Percentiles rank a stretch among this genome's conserved stretches.
Evolutionary conservation across 225 moss, liverwort and hornwort genomes (phyloP).

Genomic region (Physcomitrium patens): DNA sequence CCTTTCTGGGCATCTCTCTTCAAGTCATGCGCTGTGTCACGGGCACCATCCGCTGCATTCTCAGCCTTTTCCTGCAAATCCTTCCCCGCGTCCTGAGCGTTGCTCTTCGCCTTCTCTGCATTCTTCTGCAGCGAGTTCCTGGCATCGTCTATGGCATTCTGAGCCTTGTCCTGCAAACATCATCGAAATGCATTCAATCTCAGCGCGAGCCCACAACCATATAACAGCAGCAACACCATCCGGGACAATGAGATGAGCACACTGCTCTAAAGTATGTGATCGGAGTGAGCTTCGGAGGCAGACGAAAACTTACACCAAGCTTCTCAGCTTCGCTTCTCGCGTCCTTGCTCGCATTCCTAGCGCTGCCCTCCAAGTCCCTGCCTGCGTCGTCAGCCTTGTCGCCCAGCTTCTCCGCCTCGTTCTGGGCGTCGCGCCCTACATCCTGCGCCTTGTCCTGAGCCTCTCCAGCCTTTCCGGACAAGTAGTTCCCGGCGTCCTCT

Average conservation of each 20-base stretch:
- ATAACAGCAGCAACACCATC: too few relatives aligned
- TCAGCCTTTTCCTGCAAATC: conserved; percentile 31
- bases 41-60: conserved; percentile 15
- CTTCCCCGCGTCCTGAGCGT: conserved; percentile 27
- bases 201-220: too few relatives aligned
- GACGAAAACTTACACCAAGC: conserved; percentile 25
- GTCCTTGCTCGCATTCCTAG: conserved; percentile 23
- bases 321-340: conserved; percentile 15
- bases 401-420: conserved; percentile 30
- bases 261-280: too few relatives aligned
- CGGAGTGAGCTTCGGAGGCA: too few relatives aligned
- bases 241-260: too few relatives aligned
- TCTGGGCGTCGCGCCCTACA: conserved; percentile 21
- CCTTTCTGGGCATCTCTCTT: conserved; percentile 31
- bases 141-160: conserved; percentile 6
- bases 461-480: neutral
- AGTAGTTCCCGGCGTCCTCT: neutral
- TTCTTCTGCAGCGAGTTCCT: conserved; percentile 27
- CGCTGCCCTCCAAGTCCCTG: conserved; percentile 33
- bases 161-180: conserved; percentile 17
- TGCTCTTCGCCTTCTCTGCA: conserved; percentile 18
- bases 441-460: conserved; percentile 11
- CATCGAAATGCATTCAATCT: too few relatives aligned
- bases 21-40: conserved; percentile 26
- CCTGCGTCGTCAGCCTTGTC: conserved; percentile 28